These are phyloP conservation scores for Suhomyces kilbournensis DNA, from an alignment of 805 yeast genomes.

Conservation along the genomic window DNA sequence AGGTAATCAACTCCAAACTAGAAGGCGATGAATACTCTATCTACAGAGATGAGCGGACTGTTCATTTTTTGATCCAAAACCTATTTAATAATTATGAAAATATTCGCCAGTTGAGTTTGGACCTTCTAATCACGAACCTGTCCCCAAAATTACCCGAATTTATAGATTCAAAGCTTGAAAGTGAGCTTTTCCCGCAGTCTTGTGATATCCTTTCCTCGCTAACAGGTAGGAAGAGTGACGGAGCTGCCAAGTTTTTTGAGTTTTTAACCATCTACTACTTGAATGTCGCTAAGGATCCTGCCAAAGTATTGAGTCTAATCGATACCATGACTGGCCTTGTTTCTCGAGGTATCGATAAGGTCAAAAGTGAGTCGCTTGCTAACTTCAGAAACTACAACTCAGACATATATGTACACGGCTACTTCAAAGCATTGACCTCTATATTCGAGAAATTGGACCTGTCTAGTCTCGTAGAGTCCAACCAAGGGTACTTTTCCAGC, in stretches of 20 bases:
- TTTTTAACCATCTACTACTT: constrained; percentile 34
- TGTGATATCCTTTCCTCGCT: constrained; percentile 31
- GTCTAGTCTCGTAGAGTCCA: not conserved
- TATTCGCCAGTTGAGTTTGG: constrained; percentile 53
- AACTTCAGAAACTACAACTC: not conserved
- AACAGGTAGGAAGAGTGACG: constrained; percentile 67
- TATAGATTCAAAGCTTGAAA: not conserved
- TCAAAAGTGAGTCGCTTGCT: not conserved
- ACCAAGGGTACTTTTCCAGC: not conserved
- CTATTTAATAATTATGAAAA: constrained; percentile 75
- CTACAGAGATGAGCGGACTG: constrained; percentile 18
- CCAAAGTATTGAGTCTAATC: not conserved
- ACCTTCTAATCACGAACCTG: constrained; percentile 37
- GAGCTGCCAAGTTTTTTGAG: constrained; percentile 69
- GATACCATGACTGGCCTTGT: not conserved
- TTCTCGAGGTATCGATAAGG: not conserved
- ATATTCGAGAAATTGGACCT: constrained; percentile 24
- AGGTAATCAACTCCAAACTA: constrained; percentile 8
- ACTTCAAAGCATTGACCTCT: constrained; percentile 55
- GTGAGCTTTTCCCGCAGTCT: not conserved
- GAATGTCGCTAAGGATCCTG: not conserved
- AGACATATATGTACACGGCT: constrained; percentile 54
- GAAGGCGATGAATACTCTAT: constrained; percentile 44
- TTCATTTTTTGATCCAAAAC: constrained; percentile 56
- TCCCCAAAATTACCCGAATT: not conserved